These are phyloP conservation scores for Pichia manshurica DNA, from an alignment of 805 yeast genomes.

Conservation along the genomic window DNA sequence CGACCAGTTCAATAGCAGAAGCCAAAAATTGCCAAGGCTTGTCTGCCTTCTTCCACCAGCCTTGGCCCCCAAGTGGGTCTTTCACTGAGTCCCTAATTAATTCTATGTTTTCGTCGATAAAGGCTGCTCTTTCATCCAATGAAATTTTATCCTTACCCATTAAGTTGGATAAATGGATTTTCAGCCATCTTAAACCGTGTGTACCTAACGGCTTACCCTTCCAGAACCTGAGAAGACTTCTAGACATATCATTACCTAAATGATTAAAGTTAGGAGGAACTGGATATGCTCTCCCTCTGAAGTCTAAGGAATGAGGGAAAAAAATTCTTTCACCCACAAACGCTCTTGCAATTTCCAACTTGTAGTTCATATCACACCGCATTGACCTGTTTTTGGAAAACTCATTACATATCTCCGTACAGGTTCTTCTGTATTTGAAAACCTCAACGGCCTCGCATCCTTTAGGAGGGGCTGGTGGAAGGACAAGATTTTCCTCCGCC, in stretches of 20 bases:
- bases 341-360: slow-evolving; percentile 91
- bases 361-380: slow-evolving; percentile 91
- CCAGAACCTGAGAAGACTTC: slow-evolving; percentile 72
- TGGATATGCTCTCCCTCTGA: slow-evolving; percentile 82
- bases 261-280: slow-evolving; percentile 76
- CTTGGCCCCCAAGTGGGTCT: slow-evolving; percentile 50
- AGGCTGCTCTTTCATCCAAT: slow-evolving; percentile 54
- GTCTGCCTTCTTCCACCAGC: slow-evolving; percentile 71
- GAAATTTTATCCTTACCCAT: slow-evolving; percentile 74
- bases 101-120: slow-evolving; percentile 51
- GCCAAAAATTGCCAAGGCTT: slow-evolving; percentile 82
- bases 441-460: slow-evolving; percentile 69
- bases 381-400: slow-evolving; percentile 70
- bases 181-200: slow-evolving; percentile 65
- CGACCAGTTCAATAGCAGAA: slow-evolving; percentile 58
- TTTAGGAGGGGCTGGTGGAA: slow-evolving; percentile 52
- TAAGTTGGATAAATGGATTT: slow-evolving; percentile 67
- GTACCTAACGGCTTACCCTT: slow-evolving; percentile 65
- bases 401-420: slow-evolving; percentile 52
- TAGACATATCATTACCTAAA: slow-evolving; percentile 70
- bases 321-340: slow-evolving; percentile 72
- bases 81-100: slow-evolving; percentile 53
- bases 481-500: slow-evolving; percentile 35
- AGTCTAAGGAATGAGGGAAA: slow-evolving; percentile 78
- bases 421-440: slow-evolving; percentile 59